Base-by-base conservation (phyloP, 179 eudicot genomes). In the Spergularia azorica region DNA sequence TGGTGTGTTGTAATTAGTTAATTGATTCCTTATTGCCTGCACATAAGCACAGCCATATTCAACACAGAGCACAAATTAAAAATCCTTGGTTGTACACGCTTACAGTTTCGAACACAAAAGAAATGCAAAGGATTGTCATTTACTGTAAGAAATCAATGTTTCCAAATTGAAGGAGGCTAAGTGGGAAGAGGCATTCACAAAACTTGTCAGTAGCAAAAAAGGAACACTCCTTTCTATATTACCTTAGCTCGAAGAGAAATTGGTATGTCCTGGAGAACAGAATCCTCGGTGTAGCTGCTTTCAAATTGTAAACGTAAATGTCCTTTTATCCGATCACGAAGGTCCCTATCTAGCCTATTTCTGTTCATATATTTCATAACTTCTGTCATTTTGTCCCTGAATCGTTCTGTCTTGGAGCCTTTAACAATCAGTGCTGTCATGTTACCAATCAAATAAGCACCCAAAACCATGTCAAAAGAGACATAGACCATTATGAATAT, bases 391-490 rank as follows among this genome's bases (percentile, higher is more conserved):
- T 83, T 92, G 71, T 94, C 98, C 72, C 98, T 90, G 72, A 92
- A 94, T 76, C 86, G 82, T 74, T 86, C 98, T 36, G 97, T 94
- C 72, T 92, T 92, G 6, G 96, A 89, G 76, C 97, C 98, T 88
- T 94, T 94, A 10, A 94, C 98, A 41, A 94, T 89, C 78, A 94
- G 77, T 32, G 98, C 98, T 26, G 98, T 94, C 90, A 92, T 90
- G 83, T 92, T 94, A 86, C 97, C 98, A 18, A 94, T 88, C 84
- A 94, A 81, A 76, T 94, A 94, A 63, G 98, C 98, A 76, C 98
- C 94, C 81, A 94, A 84, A 81, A 94, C 79, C 98, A 94, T 94
- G 70, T 94, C 98, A 74, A 94, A 92, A 6, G 98, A 94, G 76
- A 92, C 98, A 70, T 89, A 94, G 68, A 89, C 76, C 98, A 94